A percentile compares a stretch with the other conserved stretches of the same genome.
These are phyloP conservation scores for Diutina siamensis DNA, from an alignment of 1,139 yeast genomes.

Conservation along the genomic window DNA sequence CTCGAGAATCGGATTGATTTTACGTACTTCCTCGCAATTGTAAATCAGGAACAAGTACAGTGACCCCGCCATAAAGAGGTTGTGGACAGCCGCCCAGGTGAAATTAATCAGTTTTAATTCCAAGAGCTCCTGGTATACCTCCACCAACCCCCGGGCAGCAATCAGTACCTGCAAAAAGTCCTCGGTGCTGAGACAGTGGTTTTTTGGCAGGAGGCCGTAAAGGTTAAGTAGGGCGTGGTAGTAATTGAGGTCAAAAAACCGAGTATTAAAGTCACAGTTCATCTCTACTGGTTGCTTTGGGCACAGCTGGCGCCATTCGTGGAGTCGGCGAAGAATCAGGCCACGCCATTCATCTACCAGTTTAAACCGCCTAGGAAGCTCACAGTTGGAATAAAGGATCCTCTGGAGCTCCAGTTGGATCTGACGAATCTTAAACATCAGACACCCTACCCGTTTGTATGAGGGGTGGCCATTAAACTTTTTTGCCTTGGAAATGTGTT, in stretches of 20 bases:
- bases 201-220: conserved; percentile 69
- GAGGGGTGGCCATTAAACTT: neutral
- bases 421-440: conserved; percentile 4
- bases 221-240: conserved; percentile 62
- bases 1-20: conserved; percentile 34
- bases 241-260: conserved; percentile 64
- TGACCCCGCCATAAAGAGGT: conserved; percentile 80
- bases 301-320: conserved; percentile 45
- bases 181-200: conserved; percentile 38
- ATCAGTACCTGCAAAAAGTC: conserved; percentile 50
- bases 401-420: conserved; percentile 39
- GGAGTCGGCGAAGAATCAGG: conserved; percentile 39
- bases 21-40: conserved; percentile 46
- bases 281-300: conserved; percentile 49
- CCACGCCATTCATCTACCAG: conserved; percentile 48
- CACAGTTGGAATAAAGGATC: conserved; percentile 57
- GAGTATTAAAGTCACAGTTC: conserved; percentile 66
- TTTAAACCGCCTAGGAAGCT: conserved; percentile 54
- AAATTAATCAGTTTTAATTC: conserved; percentile 54
- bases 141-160: conserved; percentile 56
- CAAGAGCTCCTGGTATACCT: conserved; percentile 48
- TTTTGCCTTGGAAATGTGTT: neutral
- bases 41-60: conserved; percentile 70
- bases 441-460: conserved; percentile 3
- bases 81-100: conserved; percentile 92